A percentile compares a stretch with the other conserved stretches of the same genome.
Evolutionary conservation across 1,139 yeast genomes (phyloP).

Genomic region (Suhomyces maxii): DNA sequence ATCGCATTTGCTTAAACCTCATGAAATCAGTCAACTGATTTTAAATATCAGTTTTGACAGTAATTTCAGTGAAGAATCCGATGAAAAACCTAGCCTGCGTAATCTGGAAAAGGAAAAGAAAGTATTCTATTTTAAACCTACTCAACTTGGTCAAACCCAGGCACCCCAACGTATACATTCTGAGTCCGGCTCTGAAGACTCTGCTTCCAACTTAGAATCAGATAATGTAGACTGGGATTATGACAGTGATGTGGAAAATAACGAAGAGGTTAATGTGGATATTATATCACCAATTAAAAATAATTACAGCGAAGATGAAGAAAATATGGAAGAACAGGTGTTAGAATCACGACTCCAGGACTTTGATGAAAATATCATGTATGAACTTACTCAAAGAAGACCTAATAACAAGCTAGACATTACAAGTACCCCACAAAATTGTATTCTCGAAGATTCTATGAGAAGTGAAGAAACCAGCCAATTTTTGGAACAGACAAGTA

Average conservation of each 20-base stretch:
- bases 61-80: slow-evolving; percentile 4
- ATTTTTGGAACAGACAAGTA: too few relatives aligned
- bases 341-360: slow-evolving; percentile 12
- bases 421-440: neutral
- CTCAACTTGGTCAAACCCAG: too few relatives aligned
- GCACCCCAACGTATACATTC: too few relatives aligned
- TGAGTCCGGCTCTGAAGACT: too few relatives aligned
- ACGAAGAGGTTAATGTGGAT: neutral
- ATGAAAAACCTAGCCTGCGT: neutral
- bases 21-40: slow-evolving; percentile 8
- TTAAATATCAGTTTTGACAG: slow-evolving; percentile 12
- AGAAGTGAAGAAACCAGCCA: neutral
- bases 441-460: neutral
- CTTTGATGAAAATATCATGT: slow-evolving; percentile 13
- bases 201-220: too few relatives aligned
- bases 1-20: neutral
- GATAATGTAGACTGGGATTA: neutral
- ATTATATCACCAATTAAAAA: neutral
- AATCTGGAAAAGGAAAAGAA: too few relatives aligned
- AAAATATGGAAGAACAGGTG: slow-evolving; percentile 8
- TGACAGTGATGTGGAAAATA: neutral
- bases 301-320: neutral
- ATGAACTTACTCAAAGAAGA: slow-evolving; percentile 11
- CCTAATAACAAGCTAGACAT: neutral
- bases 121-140: too few relatives aligned